These are phyloP conservation scores for Ophiostoma sp. DNA, from an alignment of 2,329 filamentous ascomycete genomes.

Conservation along the genomic window DNA sequence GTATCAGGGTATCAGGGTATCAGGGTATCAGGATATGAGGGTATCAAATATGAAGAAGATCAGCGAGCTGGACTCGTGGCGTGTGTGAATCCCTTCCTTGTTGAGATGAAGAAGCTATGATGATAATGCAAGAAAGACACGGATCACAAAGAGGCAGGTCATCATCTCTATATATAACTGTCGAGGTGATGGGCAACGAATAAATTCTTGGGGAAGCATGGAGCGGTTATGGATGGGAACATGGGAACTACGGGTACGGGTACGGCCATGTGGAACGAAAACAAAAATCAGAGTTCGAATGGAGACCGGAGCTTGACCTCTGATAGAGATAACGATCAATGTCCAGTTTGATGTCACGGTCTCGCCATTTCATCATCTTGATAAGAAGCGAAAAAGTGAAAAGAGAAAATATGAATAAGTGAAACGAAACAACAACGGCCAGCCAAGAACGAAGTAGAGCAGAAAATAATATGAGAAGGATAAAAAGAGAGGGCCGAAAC, in stretches of 20 bases:
- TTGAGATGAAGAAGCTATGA: not conserved
- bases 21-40: not conserved
- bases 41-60: not conserved
- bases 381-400: not conserved
- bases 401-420: not conserved
- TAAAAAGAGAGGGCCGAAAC: not conserved
- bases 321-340: not conserved
- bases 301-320: not conserved
- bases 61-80: not conserved
- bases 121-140: conserved; percentile 2
- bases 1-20: not conserved
- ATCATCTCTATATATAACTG: not conserved
- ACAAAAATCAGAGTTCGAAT: not conserved
- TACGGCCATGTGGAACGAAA: not conserved
- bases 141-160: not conserved
- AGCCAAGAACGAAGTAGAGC: not conserved
- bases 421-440: not conserved
- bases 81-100: not conserved
- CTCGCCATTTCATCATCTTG: not conserved
- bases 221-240: not conserved
- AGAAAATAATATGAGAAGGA: not conserved
- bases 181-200: not conserved
- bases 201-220: not conserved
- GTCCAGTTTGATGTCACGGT: not conserved
- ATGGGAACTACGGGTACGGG: not conserved